Percentiles rank a stretch among this genome's conserved stretches.
Conservation (phyloP, 331 rosid species). For the Pyrus hybrid region DNA sequence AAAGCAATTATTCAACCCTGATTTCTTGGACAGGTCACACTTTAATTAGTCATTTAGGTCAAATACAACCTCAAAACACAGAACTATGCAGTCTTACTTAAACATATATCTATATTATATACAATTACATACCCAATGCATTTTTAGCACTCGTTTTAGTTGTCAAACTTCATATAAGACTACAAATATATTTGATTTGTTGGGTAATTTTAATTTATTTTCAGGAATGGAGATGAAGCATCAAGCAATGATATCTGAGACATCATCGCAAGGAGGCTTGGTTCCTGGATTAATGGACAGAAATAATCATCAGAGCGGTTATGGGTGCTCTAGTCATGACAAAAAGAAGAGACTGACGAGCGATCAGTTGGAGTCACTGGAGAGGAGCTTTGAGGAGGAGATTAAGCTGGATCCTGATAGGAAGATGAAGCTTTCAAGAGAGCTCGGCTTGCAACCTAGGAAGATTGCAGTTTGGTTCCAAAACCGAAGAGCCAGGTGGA, state of each 20-base stretch:
- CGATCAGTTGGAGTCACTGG: constrained; percentile 60
- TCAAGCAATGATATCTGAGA: constrained; percentile 16
- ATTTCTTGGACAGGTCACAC: not conserved
- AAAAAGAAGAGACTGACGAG: constrained; percentile 64
- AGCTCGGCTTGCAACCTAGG: constrained; percentile 78
- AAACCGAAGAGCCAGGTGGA: constrained; percentile 86
- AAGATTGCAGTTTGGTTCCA: constrained; percentile 96
- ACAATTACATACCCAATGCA: not conserved
- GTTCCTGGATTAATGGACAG: constrained; percentile 25
- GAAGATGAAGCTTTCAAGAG: constrained; percentile 68
- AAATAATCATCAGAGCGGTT: constrained; percentile 11
- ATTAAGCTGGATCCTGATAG: constrained; percentile 71
- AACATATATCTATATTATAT: too few species aligned
- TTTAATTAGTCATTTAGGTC: not conserved
- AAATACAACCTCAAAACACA: not conserved
- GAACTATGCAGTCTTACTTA: not conserved
- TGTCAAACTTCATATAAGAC: not conserved
- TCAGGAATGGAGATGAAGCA: constrained; percentile 47
- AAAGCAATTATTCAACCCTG: not conserved
- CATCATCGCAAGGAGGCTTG: constrained; percentile 18
- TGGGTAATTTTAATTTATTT: not conserved
- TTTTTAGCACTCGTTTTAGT: not conserved
- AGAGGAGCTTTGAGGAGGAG: constrained; percentile 75
- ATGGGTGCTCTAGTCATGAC: constrained; percentile 28
- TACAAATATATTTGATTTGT: not conserved